Evolutionary conservation across 2,329 filamentous ascomycete genomes (phyloP).

Genomic region (Colletotrichum nymphaeae): DNA sequence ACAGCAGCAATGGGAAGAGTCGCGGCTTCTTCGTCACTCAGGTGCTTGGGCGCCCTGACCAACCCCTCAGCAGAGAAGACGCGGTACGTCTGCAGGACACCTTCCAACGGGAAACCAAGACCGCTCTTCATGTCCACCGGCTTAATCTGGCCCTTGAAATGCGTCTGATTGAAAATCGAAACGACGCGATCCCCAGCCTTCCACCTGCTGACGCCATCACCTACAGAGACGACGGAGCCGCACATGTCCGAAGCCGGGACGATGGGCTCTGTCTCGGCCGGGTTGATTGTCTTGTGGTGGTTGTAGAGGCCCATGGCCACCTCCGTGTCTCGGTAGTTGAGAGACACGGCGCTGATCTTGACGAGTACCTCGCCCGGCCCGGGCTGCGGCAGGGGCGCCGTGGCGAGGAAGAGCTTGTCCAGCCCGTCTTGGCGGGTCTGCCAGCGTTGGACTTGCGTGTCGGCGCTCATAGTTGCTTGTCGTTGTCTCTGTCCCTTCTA

Average conservation of each 20-base stretch:
- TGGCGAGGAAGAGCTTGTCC: slow-evolving; percentile 59
- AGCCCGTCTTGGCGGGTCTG: slow-evolving; percentile 65
- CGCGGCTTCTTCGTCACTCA: slow-evolving; percentile 69
- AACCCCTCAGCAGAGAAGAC: slow-evolving; percentile 68
- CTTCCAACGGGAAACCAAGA: slow-evolving; percentile 69
- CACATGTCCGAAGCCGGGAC: slow-evolving; percentile 80
- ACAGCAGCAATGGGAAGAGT: slow-evolving; percentile 71
- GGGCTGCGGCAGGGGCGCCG: slow-evolving; percentile 58
- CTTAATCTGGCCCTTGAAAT: slow-evolving; percentile 69
- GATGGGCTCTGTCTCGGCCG: slow-evolving; percentile 52
- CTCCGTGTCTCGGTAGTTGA: slow-evolving; percentile 63
- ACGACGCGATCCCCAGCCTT: slow-evolving; percentile 73
- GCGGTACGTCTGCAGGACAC: slow-evolving; percentile 69
- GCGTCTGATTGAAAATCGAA: slow-evolving; percentile 70
- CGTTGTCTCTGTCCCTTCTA: not conserved
- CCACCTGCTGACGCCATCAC: slow-evolving; percentile 54
- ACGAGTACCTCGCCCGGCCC: slow-evolving; percentile 64
- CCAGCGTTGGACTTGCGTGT: slow-evolving; percentile 57
- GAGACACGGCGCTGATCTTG: slow-evolving; percentile 56
- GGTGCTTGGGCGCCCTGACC: slow-evolving; percentile 66
- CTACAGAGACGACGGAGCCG: slow-evolving; percentile 65
- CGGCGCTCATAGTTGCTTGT: slow-evolving; percentile 7
- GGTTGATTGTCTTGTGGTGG: slow-evolving; percentile 67
- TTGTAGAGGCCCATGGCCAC: slow-evolving; percentile 75
- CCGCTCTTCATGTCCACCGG: slow-evolving; percentile 66